Conservation (phyloP, 257 asterid species). For the Anisodus tanguticus region DNA sequence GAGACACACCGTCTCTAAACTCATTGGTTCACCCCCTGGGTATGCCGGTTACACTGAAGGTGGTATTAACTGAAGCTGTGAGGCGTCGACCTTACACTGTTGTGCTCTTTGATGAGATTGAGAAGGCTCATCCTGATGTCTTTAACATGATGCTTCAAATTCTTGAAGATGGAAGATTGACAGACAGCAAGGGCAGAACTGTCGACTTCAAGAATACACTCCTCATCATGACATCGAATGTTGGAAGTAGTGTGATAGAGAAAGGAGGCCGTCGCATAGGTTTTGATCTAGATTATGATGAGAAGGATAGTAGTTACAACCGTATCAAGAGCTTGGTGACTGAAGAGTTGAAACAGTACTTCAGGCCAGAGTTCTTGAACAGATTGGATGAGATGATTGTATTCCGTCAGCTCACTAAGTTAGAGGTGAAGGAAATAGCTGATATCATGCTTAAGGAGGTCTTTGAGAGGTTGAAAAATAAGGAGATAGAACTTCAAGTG, state of each 20-base stretch:
- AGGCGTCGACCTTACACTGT: slow-evolving; percentile 77
- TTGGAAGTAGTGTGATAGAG: slow-evolving; percentile 73
- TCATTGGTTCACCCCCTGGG: slow-evolving; percentile 90
- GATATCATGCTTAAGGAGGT: slow-evolving; percentile 79
- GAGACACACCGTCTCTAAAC: slow-evolving; percentile 80
- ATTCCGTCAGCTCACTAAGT: slow-evolving; percentile 73
- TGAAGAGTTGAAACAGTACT: slow-evolving; percentile 68
- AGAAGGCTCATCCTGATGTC: slow-evolving; percentile 84
- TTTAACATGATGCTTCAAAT: slow-evolving; percentile 87
- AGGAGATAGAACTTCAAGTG: slow-evolving; percentile 67
- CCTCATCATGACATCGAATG: slow-evolving; percentile 82
- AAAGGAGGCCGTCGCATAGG: slow-evolving; percentile 67
- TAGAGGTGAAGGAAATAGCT: slow-evolving; percentile 77
- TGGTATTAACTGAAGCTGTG: slow-evolving; percentile 81
- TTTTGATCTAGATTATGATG: slow-evolving; percentile 63
- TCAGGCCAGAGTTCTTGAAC: slow-evolving; percentile 84
- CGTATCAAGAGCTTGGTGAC: slow-evolving; percentile 63
- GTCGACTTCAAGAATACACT: slow-evolving; percentile 87
- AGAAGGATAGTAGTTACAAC: slow-evolving; percentile 69
- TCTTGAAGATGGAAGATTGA: slow-evolving; percentile 82
- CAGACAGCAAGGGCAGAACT: slow-evolving; percentile 81
- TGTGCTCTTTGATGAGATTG: slow-evolving; percentile 79
- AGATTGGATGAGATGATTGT: slow-evolving; percentile 80
- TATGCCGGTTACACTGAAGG: slow-evolving; percentile 83
- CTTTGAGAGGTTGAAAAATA: slow-evolving; percentile 55